These are phyloP conservation scores for Fraxinus xanthoxyloides DNA, from an alignment of 305 asterid genomes.

Conservation along the genomic window DNA sequence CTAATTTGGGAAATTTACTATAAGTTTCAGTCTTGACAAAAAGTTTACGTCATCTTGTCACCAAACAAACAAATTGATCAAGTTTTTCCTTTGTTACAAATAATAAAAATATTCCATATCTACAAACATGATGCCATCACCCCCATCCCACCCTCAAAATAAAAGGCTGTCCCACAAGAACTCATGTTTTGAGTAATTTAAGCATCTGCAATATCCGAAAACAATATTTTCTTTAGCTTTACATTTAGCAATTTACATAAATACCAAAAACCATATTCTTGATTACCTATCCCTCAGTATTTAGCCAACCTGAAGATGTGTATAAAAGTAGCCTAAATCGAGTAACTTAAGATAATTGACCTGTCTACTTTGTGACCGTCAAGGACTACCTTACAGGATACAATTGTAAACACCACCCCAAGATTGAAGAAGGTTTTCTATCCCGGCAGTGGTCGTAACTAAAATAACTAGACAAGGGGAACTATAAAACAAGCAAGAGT, in stretches of 20 bases:
- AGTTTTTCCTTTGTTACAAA: neutral
- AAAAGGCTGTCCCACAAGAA: neutral
- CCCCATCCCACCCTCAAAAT: neutral
- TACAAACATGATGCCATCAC: neutral
- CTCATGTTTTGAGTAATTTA: neutral
- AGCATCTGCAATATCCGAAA: neutral
- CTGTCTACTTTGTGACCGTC: neutral
- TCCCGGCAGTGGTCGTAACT: neutral
- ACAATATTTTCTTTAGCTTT: neutral
- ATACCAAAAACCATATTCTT: neutral
- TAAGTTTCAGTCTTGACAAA: neutral
- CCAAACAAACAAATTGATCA: neutral
- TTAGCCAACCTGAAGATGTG: neutral
- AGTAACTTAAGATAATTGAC: neutral
- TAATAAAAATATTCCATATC: neutral
- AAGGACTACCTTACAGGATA: neutral
- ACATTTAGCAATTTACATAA: neutral
- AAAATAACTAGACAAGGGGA: neutral
- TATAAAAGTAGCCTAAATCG: neutral
- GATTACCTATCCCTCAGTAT: neutral
- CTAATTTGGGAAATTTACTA: neutral
- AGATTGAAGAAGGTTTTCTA: neutral
- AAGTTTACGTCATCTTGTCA: neutral
- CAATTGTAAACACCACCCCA: neutral
- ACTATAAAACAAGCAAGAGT: neutral